Evolutionary conservation across 805 yeast species (phyloP), one percentile per base, ranked within the genome.

Genomic region (Schwanniomyces polymorphus): DNA sequence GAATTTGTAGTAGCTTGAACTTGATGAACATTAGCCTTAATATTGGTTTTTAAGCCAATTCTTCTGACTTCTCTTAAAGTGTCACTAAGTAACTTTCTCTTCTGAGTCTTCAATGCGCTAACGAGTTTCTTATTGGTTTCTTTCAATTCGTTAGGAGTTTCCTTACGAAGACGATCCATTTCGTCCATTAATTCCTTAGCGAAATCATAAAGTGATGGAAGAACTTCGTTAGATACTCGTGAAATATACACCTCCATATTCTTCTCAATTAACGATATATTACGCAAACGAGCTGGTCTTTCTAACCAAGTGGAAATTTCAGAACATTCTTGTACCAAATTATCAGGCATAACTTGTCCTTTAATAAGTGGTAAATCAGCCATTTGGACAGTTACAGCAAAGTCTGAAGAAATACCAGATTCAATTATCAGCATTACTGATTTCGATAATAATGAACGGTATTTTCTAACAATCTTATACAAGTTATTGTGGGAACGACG

Each of bases 401-500:
- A 9, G 2, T 55, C 63, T 3, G 49, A 25, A 0, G 65, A 43
- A 12, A 83, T 51, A 17, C 94, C 95, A 12, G 59, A 58, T 58
- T 87, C 92, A 44, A 91, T 77, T 4, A 86, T 47, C 0, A 76
- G 54, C 1, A 76, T 65, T 0, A 87, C 81, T 1, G 79, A 73
- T 21, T 75, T 75, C 5, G 75, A 63, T 9, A 91, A 64, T 27
- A 85, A 58, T 1, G 77, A 76, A 44, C 98, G 80, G 62, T 88
- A 94, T 63, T 90, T 90, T 48, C 91, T 78, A 9, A 92, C 86
- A 43, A 88, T 63, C 65, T 91, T 94, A 79, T 85, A 92, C 44
- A 94, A 81, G 56, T 77, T 82, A 53, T 82, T 81, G 60, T 95
- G 99, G 0, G 97, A 91, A 41, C 86, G 81, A 53, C 90, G 83